Percentiles rank a stretch among this genome's conserved stretches.
Conservation (phyloP, 164 flowering plant species). For the Vitis cinerea region DNA sequence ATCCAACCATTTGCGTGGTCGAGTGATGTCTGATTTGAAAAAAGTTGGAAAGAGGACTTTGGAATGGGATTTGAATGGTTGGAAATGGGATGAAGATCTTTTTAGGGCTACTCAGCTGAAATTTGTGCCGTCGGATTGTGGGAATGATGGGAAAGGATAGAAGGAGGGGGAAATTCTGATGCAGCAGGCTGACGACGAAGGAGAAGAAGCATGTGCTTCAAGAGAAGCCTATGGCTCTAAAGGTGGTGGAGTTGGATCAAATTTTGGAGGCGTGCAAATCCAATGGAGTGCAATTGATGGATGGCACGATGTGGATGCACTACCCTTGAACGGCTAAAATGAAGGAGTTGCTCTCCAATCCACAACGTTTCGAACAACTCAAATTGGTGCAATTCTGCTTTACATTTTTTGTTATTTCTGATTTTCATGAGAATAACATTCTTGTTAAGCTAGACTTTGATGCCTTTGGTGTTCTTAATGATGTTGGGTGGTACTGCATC, state of each 20-base stretch:
- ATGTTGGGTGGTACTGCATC: too few species aligned
- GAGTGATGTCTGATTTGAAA: slow-evolving; percentile 29
- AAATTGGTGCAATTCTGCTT: too few species aligned
- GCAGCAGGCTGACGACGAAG: slow-evolving; percentile 16
- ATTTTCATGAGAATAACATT: too few species aligned
- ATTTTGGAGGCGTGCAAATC: slow-evolving; percentile 34
- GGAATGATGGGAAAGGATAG: slow-evolving; percentile 14
- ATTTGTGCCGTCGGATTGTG: slow-evolving; percentile 33
- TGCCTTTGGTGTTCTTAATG: too few species aligned
- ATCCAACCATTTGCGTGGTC: slow-evolving; percentile 30
- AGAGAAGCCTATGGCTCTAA: slow-evolving; percentile 44
- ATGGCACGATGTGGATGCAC: slow-evolving; percentile 51
- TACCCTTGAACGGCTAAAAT: slow-evolving; percentile 41
- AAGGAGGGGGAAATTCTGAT: too few species aligned
- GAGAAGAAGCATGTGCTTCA: slow-evolving; percentile 45
- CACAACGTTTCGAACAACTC: too few species aligned
- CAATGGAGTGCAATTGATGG: slow-evolving; percentile 55
- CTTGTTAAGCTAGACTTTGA: too few species aligned
- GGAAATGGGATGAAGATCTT: slow-evolving; percentile 75
- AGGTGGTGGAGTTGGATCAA: slow-evolving; percentile 27
- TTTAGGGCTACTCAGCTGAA: slow-evolving; percentile 51
- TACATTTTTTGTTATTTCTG: too few species aligned
- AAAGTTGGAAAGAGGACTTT: slow-evolving; percentile 40
- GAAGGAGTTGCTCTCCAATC: background rate
- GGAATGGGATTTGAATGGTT: slow-evolving; percentile 82